Percentiles rank a stretch among this genome's conserved stretches.
Evolutionary conservation across 768 basidiomycete genomes (phyloP).

Genomic region (Pleurotus tuber-regium): DNA sequence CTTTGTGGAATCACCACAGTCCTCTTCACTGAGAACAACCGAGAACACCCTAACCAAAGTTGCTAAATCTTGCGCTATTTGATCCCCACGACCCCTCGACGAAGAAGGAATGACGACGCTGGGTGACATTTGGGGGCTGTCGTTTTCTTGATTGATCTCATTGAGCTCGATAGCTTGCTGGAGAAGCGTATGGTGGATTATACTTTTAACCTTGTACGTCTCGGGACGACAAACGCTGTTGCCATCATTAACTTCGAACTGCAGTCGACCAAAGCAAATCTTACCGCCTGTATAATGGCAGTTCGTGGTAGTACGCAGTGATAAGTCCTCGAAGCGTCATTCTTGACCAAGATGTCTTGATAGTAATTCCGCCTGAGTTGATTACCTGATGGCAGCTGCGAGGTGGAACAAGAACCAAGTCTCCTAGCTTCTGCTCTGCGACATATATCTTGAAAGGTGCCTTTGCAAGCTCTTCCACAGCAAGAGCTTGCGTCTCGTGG

Average conservation of each 20-base stretch:
- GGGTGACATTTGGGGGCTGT: not conserved
- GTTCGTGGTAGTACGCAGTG: conserved; percentile 64
- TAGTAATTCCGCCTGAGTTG: conserved; percentile 74
- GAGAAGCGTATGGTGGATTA: conserved; percentile 53
- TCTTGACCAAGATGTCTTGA: conserved; percentile 85
- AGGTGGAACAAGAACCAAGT: conserved; percentile 79
- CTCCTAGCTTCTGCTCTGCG: conserved; percentile 70
- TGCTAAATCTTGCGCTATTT: conserved; percentile 24
- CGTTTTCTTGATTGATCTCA: not conserved
- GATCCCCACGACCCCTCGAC: not conserved
- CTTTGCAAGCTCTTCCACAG: conserved; percentile 56
- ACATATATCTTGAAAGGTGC: conserved; percentile 73
- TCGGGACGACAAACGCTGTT: conserved; percentile 77
- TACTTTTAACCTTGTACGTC: conserved; percentile 71
- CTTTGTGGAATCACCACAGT: conserved; percentile 12
- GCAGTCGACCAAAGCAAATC: conserved; percentile 7
- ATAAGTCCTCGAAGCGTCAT: conserved; percentile 68
- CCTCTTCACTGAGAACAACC: conserved; percentile 51
- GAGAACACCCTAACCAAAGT: conserved; percentile 46
- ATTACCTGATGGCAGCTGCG: conserved; percentile 83
- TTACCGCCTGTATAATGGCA: conserved; percentile 79
- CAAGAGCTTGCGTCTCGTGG: conserved; percentile 66
- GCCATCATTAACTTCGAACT: not conserved
- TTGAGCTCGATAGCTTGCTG: conserved; percentile 17
- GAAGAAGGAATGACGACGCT: not conserved